These are phyloP conservation scores for Pistacia integerrima DNA, from an alignment of 345 rosid species.

Conservation along the genomic window DNA sequence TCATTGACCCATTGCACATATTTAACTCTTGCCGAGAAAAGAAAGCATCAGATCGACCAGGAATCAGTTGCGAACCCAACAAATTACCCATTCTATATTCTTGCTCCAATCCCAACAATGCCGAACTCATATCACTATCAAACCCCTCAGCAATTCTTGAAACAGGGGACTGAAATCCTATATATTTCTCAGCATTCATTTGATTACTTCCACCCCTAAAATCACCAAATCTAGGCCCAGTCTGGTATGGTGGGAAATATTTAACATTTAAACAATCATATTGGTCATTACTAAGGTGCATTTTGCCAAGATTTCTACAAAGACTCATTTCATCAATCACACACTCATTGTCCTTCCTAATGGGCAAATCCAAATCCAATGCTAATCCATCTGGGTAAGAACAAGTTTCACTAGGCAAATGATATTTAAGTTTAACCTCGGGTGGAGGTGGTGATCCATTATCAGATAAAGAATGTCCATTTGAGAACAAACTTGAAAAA, in stretches of 20 bases:
- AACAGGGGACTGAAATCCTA: constrained; percentile 15
- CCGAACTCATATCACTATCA: constrained; percentile 9
- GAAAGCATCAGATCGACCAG: constrained; percentile 15
- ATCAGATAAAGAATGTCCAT: constrained; percentile 40
- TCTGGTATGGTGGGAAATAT: constrained; percentile 7
- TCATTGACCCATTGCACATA: constrained; percentile 13
- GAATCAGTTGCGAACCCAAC: constrained; percentile 6
- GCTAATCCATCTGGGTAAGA: constrained; percentile 15
- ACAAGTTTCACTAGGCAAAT: constrained; percentile 1
- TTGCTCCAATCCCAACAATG: constrained; percentile 17
- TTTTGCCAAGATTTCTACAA: constrained; percentile 22
- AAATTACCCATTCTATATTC: background rate
- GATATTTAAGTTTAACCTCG: constrained; percentile 18
- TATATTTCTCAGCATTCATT: constrained; percentile 13
- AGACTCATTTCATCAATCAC: constrained; percentile 29
- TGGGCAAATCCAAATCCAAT: constrained; percentile 20
- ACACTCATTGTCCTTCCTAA: constrained; percentile 13
- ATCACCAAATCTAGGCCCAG: constrained; percentile 8
- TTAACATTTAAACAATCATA: background rate
- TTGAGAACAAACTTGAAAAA: constrained; percentile 38
- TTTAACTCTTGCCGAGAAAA: constrained; percentile 3
- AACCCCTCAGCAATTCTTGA: background rate
- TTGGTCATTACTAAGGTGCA: constrained; percentile 18
- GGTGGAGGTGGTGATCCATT: constrained; percentile 41
- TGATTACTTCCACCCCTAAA: background rate